Evolutionary conservation across 352 stramenopile genomes (phyloP), one percentile per base, ranked within the genome.

Genomic region (Phytophthora quininea): DNA sequence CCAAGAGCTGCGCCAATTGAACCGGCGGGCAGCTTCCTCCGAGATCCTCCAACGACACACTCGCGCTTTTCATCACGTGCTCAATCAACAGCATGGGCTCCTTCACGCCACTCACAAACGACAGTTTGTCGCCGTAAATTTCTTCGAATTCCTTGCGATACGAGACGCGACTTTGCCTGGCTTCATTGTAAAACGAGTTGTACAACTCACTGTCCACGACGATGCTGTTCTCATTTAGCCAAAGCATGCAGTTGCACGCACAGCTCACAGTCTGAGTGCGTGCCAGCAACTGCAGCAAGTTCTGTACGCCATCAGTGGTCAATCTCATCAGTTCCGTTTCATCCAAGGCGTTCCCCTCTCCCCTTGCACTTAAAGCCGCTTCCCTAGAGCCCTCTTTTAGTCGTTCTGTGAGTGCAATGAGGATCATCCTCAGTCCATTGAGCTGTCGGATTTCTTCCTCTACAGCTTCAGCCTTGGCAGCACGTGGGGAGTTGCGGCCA

Each of bases 21-120:
- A 74, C 77, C n/a, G 74, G 74, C n/a, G 80, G 80, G 32, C 67
- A 83, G 51, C 64, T 77, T 31, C 77, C 75, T 19, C 77, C 80
- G 19, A 77, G 54, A n/a, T 80, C 54, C n/a, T 78, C 48, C 3
- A 73, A 32, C 19, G 76, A 72, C 12, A 85, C 55, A 24, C 73
- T 75, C 10, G 86, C 86, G 55, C 85, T 90, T 47, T 92, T 82
- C 77, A 92, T 89, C 27, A 93, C 82, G 53, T 89, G 76, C 57
- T 92, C 84, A 52, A 93, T 92, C 49, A 93, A 64, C 30, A 92
- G 64, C 65, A 89, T 76, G 4, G 82, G 79, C 12, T 83, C 79
- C 32, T 78, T 75, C 29, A 76, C 69, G 31, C 72, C 77, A 61
- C 71, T 82, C 38, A 82, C 71, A 19, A 74, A 82, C 24, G 78